Evolutionary conservation across 1,284 basidiomycete species (phyloP), one percentile per base, ranked within the genome.

Genomic region (Leccinum angustisporum): DNA sequence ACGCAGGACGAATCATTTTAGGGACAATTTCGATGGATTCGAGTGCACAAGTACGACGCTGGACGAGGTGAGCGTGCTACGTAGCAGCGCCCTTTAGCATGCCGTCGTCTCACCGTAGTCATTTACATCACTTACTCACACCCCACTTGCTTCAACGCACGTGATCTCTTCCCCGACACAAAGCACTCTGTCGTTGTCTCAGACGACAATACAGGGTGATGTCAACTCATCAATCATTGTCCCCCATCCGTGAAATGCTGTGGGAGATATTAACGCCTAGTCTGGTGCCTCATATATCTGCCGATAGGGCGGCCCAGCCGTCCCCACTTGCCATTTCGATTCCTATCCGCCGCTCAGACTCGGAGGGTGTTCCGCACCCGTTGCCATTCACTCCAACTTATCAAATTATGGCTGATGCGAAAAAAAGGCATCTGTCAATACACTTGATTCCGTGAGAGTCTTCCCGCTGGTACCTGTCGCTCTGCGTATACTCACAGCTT

Each of bases 121-220:
- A 3, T 80, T 80, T 60, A 66, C 76, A 2, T 69, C 73, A 40
- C 76, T 83, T 53, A 75, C 82, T 1, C 80, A 80, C 65, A 70
- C 76, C 13, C 77, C 81, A 1, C 75, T 83, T 58, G 72, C 78
- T 8, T 81, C 83, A 14, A 81, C 81, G 2, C 82, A 84, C 64
- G 77, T 84, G 14, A 63, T 78, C 27, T 79, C 82, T 34, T 71
- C 74, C 30, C 72, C 78, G 7, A 79, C 81, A 8, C 72, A 77
- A 0, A 65, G 64, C 14, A 59, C 61, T 1, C 65, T 66, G 1
- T 76, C 79, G 5, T 68, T 38, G 30, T 74, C 70, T 30, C 66
- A 61, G 56, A 70, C 70, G 16, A 48, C 69, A 30, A 63, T 55
- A 10, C 64, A 63, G 33, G 55, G 43, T 27, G 40, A 62, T 51